Conservation (phyloP, 192 early-diverging fungal species). For the Umbelopsis ramanniana region DNA sequence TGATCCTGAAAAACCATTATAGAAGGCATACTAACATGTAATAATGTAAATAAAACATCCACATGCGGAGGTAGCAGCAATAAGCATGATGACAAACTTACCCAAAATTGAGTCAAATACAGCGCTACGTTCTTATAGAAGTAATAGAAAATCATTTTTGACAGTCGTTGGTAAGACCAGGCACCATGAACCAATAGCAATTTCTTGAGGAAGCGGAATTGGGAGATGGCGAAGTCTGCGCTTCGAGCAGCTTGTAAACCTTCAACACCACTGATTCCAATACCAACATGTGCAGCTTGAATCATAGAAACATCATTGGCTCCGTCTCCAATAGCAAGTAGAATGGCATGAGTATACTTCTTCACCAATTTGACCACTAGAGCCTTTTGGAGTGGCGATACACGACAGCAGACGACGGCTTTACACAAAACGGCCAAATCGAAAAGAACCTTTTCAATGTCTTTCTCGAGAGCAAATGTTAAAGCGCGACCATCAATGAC, state of each 20-base stretch:
- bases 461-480: slow-evolving; percentile 87
- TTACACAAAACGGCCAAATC: slow-evolving; percentile 91
- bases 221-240: slow-evolving; percentile 95
- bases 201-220: slow-evolving; percentile 92
- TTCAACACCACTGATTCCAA: slow-evolving; percentile 94
- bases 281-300: slow-evolving; percentile 94
- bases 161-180: slow-evolving; percentile 91
- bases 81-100: slow-evolving; percentile 24
- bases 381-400: slow-evolving; percentile 96
- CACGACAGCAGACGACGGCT: slow-evolving; percentile 97
- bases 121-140: slow-evolving; percentile 99
- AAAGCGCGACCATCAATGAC: slow-evolving; percentile 92
- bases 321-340: slow-evolving; percentile 95
- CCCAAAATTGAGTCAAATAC: slow-evolving; percentile 96
- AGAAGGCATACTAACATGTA: slow-evolving; percentile 58
- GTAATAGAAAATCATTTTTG: slow-evolving; percentile 93
- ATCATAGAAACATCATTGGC: slow-evolving; percentile 99
- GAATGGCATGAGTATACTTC: slow-evolving; percentile 80
- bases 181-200: slow-evolving; percentile 92
- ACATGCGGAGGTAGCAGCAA: neutral
- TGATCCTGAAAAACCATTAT: slow-evolving; percentile 93
- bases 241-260: slow-evolving; percentile 92
- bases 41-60: neutral
- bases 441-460: slow-evolving; percentile 73
- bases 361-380: slow-evolving; percentile 94